Percentiles rank a stretch among this genome's conserved stretches.
Conservation (phyloP, 1,139 yeast species). For the Suhomyces kunorum region DNA sequence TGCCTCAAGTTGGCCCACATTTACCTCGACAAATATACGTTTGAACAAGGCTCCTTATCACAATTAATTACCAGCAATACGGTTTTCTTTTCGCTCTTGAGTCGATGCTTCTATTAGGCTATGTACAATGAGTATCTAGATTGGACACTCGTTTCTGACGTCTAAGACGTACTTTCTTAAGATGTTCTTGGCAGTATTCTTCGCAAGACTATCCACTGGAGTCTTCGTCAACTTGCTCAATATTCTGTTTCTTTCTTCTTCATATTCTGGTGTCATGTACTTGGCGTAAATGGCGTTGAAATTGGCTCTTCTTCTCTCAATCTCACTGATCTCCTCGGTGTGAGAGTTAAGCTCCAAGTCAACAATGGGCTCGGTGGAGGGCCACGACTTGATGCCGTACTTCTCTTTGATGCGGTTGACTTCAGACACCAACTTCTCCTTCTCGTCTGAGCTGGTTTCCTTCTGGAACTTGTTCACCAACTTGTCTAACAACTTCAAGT, state of each 20-base stretch:
- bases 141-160: conserved; percentile 40
- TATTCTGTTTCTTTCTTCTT: conserved; percentile 28
- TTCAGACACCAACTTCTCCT: conserved; percentile 38
- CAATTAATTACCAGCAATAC: no score
- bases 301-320: conserved; percentile 37
- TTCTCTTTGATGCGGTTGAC: conserved; percentile 49
- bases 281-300: conserved; percentile 36
- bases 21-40: no score
- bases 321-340: conserved; percentile 29
- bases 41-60: no score
- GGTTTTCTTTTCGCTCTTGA: no score
- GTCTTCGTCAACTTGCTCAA: conserved; percentile 27
- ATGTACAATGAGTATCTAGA: conserved; percentile 14
- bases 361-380: conserved; percentile 47
- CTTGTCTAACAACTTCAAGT: conserved; percentile 48
- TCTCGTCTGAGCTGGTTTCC: conserved; percentile 39
- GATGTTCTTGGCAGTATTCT: conserved; percentile 52
- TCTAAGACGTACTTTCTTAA: conserved; percentile 51
- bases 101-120: conserved; percentile 2
- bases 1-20: no score
- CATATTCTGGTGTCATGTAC: conserved; percentile 34
- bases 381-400: conserved; percentile 64
- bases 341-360: conserved; percentile 40
- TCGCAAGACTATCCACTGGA: conserved; percentile 35
- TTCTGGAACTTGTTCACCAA: conserved; percentile 38